These are phyloP conservation scores for Ehretia macrophylla DNA, from an alignment of 257 asterid genomes.

Conservation along the genomic window DNA sequence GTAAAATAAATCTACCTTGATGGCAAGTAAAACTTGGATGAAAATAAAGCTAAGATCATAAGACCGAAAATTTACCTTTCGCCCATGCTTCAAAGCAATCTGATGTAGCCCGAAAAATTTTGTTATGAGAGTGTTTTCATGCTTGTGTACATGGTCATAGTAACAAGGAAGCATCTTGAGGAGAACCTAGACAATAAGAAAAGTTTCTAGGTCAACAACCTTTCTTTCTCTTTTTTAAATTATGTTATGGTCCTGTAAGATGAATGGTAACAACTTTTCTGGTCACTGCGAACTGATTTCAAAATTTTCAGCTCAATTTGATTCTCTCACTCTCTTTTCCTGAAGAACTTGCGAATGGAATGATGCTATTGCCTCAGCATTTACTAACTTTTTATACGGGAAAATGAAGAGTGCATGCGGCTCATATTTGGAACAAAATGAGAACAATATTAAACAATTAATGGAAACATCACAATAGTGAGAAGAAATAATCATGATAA, in stretches of 20 bases:
- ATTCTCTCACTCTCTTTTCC: neutral
- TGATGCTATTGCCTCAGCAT: too few species aligned
- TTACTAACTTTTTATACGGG: too few species aligned
- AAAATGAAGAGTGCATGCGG: too few species aligned
- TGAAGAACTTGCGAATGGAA: too few species aligned
- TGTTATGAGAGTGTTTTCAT: conserved; percentile 93
- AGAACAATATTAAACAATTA: too few species aligned
- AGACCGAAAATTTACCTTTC: conserved; percentile 50
- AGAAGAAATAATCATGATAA: too few species aligned
- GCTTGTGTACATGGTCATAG: conserved; percentile 65
- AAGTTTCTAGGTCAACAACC: conserved; percentile 10
- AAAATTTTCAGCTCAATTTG: too few species aligned
- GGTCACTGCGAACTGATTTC: too few species aligned
- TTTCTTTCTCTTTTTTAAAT: neutral
- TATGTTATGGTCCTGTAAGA: too few species aligned
- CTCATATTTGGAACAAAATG: too few species aligned
- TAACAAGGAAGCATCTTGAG: conserved; percentile 88
- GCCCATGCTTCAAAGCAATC: conserved; percentile 59
- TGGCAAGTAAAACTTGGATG: neutral
- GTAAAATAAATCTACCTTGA: neutral
- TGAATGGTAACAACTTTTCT: neutral
- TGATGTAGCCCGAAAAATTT: conserved; percentile 92
- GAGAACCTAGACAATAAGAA: conserved; percentile 45
- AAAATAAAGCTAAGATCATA: neutral
- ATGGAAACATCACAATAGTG: too few species aligned